A percentile compares a stretch with the other conserved stretches of the same genome.
phyloP scores from a whole-genome alignment of 805 yeast species.

The Candida silvicultrix region DNA sequence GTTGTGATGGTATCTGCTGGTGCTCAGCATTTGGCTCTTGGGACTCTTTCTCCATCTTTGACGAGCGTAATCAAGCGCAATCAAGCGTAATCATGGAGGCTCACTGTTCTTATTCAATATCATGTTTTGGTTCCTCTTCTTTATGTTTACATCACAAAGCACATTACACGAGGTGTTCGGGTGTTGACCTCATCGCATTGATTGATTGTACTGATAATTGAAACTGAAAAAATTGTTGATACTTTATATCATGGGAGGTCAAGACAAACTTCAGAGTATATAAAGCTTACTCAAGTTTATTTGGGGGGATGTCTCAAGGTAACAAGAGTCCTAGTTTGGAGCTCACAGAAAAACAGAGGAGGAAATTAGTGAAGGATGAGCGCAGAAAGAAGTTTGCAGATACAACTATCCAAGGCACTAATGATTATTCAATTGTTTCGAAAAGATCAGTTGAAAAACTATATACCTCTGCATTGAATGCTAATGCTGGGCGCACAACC shows the following conservation, averaged over 20 bases:
- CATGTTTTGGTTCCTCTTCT: background rate
- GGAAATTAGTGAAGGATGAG: constrained; percentile 33
- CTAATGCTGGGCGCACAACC: constrained; percentile 11
- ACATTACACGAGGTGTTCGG: background rate
- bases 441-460: constrained; percentile 72
- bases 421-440: constrained; percentile 77
- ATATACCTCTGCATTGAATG: constrained; percentile 29
- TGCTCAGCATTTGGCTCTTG: background rate
- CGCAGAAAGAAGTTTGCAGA: constrained; percentile 49
- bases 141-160: background rate
- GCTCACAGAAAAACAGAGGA: constrained; percentile 10
- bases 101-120: too few species aligned
- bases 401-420: constrained; percentile 75
- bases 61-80: too few species aligned
- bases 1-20: too few species aligned
- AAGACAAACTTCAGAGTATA: too few species aligned
- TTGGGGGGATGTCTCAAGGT: background rate
- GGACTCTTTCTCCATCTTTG: background rate
- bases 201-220: too few species aligned
- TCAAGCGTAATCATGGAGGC: too few species aligned
- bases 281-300: too few species aligned
- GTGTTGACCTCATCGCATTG: constrained; percentile 1
- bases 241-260: too few species aligned
- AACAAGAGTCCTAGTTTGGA: constrained; percentile 2
- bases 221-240: too few species aligned